Evolutionary conservation across 441 rosid species (phyloP), one percentile per base, ranked within the genome.

Genomic region (Erysimum cheiri): DNA sequence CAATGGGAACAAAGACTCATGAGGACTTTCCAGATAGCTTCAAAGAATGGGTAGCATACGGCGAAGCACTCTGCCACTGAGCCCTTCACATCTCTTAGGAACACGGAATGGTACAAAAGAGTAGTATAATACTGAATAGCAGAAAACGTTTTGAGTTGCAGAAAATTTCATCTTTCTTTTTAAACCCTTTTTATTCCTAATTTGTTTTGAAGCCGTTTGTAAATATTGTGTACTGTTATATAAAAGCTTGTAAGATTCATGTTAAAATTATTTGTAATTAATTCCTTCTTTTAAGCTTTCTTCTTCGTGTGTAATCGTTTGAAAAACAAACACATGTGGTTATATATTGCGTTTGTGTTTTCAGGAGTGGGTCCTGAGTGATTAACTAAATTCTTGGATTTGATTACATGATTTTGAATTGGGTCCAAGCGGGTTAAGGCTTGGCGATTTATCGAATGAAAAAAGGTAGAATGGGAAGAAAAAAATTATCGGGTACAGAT

Each of bases 51-150:
- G 97, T 96, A 64, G 85, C 74, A 74, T 48, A 48, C 2, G 98
- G 98, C 68, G 96, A 89, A 78, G 79, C 93, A 10, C 80, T 96
- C 63, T 85, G 97, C 89, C 87, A 86, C 55, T 92, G 81, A 85
- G 31, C 22, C 22, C 22, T 19, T 19, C 22, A 19, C 22, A 19
- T 19, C 22, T 28, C 10, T 39, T 64, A 64, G 69, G 69, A 36
- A 64, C 59, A 36, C 60, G 70, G 60, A 66, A 12, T 52, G 50
- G 70, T 66, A 66, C 60, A 53, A 65, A 37, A 52, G 60, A 53
- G 35, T 48, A 50, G 60, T 65, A 14, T 26, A 65, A 39, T 66
- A 66, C 60, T 52, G 29, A 66, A 66, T 66, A 66, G 37, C 50
- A 52, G 15, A 28, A 39, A 6, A 2, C 24, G 24, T 22, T 47